Conservation (phyloP, 176 grass and related monocot genomes). For the Ensete ventricosum region DNA sequence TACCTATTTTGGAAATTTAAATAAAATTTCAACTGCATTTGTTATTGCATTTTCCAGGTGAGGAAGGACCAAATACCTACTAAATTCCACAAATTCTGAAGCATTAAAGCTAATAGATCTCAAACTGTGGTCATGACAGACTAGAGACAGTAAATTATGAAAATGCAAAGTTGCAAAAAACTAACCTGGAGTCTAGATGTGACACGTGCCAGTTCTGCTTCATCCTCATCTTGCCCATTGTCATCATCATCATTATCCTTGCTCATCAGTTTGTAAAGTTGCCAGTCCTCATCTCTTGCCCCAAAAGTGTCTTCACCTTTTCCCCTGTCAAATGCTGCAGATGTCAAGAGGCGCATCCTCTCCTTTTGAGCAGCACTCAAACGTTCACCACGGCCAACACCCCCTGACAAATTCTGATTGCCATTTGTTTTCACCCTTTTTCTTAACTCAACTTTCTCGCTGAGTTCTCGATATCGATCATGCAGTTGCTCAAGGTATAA, state of each 20-base stretch:
- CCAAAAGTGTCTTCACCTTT: slow-evolving; percentile 99
- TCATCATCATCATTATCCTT: slow-evolving; percentile 76
- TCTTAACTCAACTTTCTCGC: slow-evolving; percentile 72
- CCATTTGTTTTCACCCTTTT: slow-evolving; percentile 77
- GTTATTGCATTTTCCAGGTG: background rate
- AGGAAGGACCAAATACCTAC: background rate
- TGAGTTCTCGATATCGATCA: slow-evolving; percentile 55
- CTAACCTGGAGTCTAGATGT: slow-evolving; percentile 69
- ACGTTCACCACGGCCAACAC: slow-evolving; percentile 78
- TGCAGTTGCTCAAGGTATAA: slow-evolving; percentile 82
- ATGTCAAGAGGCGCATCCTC: slow-evolving; percentile 80
- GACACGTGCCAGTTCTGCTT: slow-evolving; percentile 66
- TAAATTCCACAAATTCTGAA: background rate
- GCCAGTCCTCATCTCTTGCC: slow-evolving; percentile 83
- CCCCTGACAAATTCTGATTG: slow-evolving; percentile 50
- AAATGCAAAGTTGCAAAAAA: background rate
- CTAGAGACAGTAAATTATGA: background rate
- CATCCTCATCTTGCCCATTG: slow-evolving; percentile 64
- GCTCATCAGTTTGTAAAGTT: slow-evolving; percentile 98
- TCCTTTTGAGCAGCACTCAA: slow-evolving; percentile 91
- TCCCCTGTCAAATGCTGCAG: slow-evolving; percentile 84
- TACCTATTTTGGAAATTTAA: background rate
- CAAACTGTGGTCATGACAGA: no score
- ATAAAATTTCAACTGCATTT: background rate
- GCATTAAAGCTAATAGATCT: background rate